Percentiles rank a stretch among this genome's conserved stretches.
These are phyloP conservation scores for Aspergillus pseudoviridinutans DNA, from an alignment of 2,329 filamentous ascomycete genomes.

Conservation along the genomic window DNA sequence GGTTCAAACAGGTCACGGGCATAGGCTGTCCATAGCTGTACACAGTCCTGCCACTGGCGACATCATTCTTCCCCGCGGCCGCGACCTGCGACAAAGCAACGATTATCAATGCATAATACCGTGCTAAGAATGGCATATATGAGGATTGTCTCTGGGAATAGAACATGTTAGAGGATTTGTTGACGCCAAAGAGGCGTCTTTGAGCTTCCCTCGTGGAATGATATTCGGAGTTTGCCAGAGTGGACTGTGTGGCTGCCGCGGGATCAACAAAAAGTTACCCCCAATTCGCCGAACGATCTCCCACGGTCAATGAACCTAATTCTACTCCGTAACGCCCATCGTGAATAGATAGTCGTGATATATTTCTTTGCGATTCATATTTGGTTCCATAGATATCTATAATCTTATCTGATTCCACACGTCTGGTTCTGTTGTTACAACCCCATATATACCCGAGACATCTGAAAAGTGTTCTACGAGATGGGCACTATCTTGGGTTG, in stretches of 20 bases:
- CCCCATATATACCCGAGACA: neutral
- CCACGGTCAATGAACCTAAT: neutral
- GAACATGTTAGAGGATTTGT: conserved; percentile 7
- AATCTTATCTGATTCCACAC: neutral
- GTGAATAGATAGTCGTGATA: neutral
- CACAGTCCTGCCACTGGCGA: conserved; percentile 21
- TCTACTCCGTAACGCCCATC: neutral
- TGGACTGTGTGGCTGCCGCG: neutral
- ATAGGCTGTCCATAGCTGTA: conserved; percentile 59
- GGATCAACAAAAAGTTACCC: neutral
- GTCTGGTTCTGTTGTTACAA: neutral
- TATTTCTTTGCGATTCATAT: neutral
- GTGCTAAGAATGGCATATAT: neutral
- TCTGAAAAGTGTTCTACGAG: neutral
- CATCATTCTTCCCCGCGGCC: conserved; percentile 20
- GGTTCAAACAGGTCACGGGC: conserved; percentile 68
- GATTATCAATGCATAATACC: conserved; percentile 13
- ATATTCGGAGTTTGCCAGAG: neutral
- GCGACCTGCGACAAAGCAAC: conserved; percentile 17
- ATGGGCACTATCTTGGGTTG: neutral
- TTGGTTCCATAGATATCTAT: neutral
- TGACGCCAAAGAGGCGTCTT: conserved; percentile 1
- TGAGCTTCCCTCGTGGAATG: neutral
- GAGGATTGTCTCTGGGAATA: conserved; percentile 1
- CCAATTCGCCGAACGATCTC: neutral